These are phyloP conservation scores for Penicillium brevicompactum DNA, from an alignment of 2,329 filamentous ascomycete species.

Conservation along the genomic window DNA sequence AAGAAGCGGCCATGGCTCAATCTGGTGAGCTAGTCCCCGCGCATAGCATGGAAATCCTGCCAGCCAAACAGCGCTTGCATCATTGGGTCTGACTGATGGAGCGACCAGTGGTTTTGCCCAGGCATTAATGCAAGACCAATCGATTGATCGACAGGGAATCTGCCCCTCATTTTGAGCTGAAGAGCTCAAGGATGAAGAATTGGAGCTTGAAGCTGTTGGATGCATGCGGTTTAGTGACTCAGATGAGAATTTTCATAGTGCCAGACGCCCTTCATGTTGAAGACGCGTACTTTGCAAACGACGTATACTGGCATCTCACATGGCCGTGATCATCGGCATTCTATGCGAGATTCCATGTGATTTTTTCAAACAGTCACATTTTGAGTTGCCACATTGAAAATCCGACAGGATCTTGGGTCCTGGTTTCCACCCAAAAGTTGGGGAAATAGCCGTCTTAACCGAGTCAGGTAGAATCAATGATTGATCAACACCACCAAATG, in stretches of 20 bases:
- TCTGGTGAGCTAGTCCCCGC: neutral
- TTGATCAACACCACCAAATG: slow-evolving; percentile 20
- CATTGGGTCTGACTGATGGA: neutral
- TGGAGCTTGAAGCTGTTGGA: neutral
- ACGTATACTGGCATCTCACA: neutral
- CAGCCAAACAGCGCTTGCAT: neutral
- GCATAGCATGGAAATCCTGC: slow-evolving; percentile 3
- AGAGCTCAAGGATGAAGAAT: neutral
- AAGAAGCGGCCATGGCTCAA: neutral
- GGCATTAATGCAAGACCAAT: slow-evolving; percentile 1
- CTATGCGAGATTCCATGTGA: slow-evolving; percentile 8
- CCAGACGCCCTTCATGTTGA: neutral
- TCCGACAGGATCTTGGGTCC: slow-evolving; percentile 11
- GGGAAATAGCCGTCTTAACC: slow-evolving; percentile 25
- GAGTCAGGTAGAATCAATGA: slow-evolving; percentile 5
- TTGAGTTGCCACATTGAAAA: slow-evolving; percentile 14
- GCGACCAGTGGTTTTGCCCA: neutral
- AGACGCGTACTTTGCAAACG: neutral
- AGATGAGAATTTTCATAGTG: neutral
- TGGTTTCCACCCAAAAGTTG: slow-evolving; percentile 11
- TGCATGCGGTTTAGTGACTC: slow-evolving; percentile 5
- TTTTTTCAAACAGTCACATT: neutral
- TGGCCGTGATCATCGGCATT: neutral
- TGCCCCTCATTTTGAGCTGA: neutral
- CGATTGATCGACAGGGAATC: slow-evolving; percentile 7